phyloP scores from a whole-genome alignment of 345 rosid species.

The Bretschneidera sinensis region DNA sequence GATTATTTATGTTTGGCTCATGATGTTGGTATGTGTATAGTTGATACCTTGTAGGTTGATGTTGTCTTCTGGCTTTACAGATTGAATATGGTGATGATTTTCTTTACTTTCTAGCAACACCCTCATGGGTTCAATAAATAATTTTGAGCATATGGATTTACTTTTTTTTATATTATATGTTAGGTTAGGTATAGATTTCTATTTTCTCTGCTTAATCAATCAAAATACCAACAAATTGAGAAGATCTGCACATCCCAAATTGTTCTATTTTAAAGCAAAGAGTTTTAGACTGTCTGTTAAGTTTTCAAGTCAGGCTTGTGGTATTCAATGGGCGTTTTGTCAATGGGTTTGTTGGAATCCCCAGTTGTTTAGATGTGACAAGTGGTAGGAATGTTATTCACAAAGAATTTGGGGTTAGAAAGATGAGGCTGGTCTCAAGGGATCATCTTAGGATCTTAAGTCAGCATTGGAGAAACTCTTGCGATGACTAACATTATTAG shows the following conservation, averaged over 20 bases:
- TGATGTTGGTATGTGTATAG: slow-evolving; percentile 42
- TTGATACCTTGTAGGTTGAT: slow-evolving; percentile 14
- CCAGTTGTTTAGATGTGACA: slow-evolving; percentile 17
- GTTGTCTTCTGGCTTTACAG: slow-evolving; percentile 17
- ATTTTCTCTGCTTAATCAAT: not conserved
- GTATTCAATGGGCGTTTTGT: slow-evolving; percentile 15
- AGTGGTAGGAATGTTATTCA: not conserved
- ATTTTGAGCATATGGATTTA: not conserved
- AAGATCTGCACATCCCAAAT: too few species aligned
- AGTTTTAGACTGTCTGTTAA: too few species aligned
- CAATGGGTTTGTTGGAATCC: slow-evolving; percentile 28
- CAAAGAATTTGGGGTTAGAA: too few species aligned
- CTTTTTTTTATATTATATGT: not conserved
- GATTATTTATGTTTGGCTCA: slow-evolving; percentile 8
- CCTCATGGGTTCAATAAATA: slow-evolving; percentile 30
- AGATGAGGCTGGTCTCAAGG: too few species aligned
- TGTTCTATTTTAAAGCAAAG: too few species aligned
- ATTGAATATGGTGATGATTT: slow-evolving; percentile 32
- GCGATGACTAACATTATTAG: too few species aligned
- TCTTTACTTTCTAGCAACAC: slow-evolving; percentile 1
- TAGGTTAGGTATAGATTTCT: not conserved
- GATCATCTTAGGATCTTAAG: too few species aligned
- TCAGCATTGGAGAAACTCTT: too few species aligned
- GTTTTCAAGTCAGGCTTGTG: slow-evolving; percentile 7
- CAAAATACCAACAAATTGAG: too few species aligned